These are phyloP conservation scores for Grammothele lineata DNA, from an alignment of 768 basidiomycete genomes.

Conservation along the genomic window DNA sequence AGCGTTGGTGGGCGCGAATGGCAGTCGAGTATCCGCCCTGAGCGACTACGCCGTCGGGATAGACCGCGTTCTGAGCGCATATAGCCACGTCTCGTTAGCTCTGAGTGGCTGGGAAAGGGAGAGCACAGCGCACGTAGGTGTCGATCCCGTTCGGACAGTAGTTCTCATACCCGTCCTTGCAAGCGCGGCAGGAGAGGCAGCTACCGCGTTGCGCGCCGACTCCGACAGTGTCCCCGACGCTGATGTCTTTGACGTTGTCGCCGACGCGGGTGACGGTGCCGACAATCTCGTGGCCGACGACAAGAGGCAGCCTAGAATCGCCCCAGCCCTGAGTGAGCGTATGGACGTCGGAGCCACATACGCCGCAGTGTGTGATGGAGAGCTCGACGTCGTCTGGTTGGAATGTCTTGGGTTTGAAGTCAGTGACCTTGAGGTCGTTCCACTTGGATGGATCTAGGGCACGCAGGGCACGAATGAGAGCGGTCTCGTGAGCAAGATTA, in stretches of 20 bases:
- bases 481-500: too few relatives aligned
- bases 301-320: constrained; percentile 23
- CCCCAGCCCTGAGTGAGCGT: constrained; percentile 40
- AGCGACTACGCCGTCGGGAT: constrained; percentile 37
- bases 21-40: constrained; percentile 45
- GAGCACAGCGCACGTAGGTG: constrained; percentile 30
- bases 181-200: constrained; percentile 45
- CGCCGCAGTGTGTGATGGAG: constrained; percentile 43
- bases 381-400: constrained; percentile 55
- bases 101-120: neutral
- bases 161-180: constrained; percentile 50
- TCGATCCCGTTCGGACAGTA: constrained; percentile 45
- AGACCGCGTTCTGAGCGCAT: constrained; percentile 28
- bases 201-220: constrained; percentile 48
- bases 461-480: neutral
- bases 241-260: constrained; percentile 45
- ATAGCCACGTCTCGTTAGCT: neutral
- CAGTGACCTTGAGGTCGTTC: constrained; percentile 39
- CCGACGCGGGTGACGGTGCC: constrained; percentile 52
- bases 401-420: constrained; percentile 49
- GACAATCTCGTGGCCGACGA: constrained; percentile 48
- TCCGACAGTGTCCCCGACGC: constrained; percentile 51
- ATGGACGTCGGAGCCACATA: constrained; percentile 52
- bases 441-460: constrained; percentile 23
- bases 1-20: constrained; percentile 45